A percentile compares a stretch with the other conserved stretches of the same genome.
These are phyloP conservation scores for Gracilaria domingensis DNA, from an alignment of 23 red algal genomes.

Conservation along the genomic window DNA sequence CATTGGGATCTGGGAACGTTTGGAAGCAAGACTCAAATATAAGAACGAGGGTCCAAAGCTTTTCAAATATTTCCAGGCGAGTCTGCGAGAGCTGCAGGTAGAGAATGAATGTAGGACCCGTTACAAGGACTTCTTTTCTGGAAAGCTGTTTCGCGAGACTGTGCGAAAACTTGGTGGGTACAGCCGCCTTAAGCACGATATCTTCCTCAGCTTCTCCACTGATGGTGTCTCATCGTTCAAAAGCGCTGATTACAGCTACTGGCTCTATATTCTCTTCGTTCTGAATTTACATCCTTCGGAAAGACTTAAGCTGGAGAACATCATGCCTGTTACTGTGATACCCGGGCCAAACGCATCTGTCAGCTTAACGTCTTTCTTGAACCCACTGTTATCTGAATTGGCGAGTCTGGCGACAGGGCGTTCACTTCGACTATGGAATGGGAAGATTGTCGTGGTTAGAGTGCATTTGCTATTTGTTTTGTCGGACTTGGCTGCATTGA, in stretches of 20 bases:
- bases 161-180: not conserved
- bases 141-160: not conserved
- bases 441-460: not conserved
- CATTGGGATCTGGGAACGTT: constrained; percentile 5
- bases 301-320: not conserved
- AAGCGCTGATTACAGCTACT: constrained; percentile 5
- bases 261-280: constrained; percentile 3
- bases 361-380: not conserved
- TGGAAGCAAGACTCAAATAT: not conserved
- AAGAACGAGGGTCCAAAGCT: not conserved
- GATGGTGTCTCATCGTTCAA: constrained; percentile 26
- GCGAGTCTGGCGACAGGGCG: not conserved
- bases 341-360: not conserved
- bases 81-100: too few relatives aligned
- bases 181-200: not conserved
- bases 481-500: constrained; percentile 3
- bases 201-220: constrained; percentile 2
- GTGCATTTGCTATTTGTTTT: not conserved
- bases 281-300: not conserved
- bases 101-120: too few relatives aligned
- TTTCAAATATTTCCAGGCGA: not conserved
- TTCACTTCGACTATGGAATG: too few relatives aligned
- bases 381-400: not conserved
- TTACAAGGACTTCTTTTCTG: constrained; percentile 18
- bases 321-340: not conserved